These are phyloP conservation scores for Epithemia pelagica DNA, from an alignment of 108 stramenopile genomes.

Conservation along the genomic window DNA sequence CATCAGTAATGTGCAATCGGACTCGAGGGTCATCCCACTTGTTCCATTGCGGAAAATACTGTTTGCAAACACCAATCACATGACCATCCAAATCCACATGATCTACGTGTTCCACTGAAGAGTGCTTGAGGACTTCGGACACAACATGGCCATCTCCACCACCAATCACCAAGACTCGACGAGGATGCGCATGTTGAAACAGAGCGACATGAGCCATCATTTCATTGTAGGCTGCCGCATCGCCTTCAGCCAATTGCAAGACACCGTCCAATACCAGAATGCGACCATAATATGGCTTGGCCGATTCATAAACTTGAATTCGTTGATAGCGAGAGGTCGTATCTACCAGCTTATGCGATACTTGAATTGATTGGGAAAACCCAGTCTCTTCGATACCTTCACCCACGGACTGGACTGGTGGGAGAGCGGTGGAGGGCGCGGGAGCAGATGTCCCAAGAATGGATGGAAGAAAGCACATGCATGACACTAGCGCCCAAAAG, in stretches of 20 bases:
- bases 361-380: conserved; percentile 37
- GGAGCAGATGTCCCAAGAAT: too few species aligned
- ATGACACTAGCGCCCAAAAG: too few species aligned
- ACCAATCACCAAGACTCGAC: conserved; percentile 57
- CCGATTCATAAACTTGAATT: conserved; percentile 53
- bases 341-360: conserved; percentile 25
- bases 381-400: conserved; percentile 30
- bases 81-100: conserved; percentile 76
- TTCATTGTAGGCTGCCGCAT: conserved; percentile 78
- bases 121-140: conserved; percentile 46
- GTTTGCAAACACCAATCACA: conserved; percentile 53
- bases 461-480: too few species aligned
- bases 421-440: too few species aligned
- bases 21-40: conserved; percentile 72
- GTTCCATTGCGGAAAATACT: conserved; percentile 59
- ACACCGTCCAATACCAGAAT: conserved; percentile 63
- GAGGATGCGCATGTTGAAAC: conserved; percentile 57
- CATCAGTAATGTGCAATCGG: conserved; percentile 56
- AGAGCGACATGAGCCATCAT: conserved; percentile 81
- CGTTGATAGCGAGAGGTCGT: conserved; percentile 52
- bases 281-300: conserved; percentile 48
- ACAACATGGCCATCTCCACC: conserved; percentile 70
- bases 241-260: conserved; percentile 68
- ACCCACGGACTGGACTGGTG: conserved; percentile 21
- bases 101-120: conserved; percentile 50